phyloP scores from a whole-genome alignment of 1,139 yeast genomes.

The Pneumocystis wakefieldiae region DNA sequence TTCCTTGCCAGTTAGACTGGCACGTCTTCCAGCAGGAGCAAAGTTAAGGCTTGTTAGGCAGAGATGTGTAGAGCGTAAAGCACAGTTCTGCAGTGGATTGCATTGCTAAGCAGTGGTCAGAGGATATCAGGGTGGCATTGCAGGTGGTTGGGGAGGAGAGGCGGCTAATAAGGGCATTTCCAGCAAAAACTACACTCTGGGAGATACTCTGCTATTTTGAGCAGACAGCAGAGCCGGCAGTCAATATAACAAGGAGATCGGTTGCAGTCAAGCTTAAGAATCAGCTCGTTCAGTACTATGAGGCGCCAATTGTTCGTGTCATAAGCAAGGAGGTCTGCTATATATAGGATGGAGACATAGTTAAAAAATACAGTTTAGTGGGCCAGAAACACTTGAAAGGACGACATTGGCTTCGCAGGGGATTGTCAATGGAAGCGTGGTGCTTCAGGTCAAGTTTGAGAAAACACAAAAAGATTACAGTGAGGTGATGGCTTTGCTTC shows the following conservation, averaged over 20 bases:
- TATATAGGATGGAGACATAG: neutral
- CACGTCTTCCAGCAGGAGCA: constrained; percentile 12
- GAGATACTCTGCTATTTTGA: constrained; percentile 5
- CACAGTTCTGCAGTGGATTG: neutral
- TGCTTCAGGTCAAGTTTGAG: constrained; percentile 6
- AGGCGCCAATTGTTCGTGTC: constrained; percentile 7
- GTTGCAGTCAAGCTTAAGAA: neutral
- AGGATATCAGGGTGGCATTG: constrained; percentile 4
- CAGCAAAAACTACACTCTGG: constrained; percentile 1
- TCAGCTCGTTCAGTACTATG: constrained; percentile 1
- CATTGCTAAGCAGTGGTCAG: neutral
- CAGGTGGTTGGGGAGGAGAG: constrained; percentile 4
- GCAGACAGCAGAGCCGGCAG: neutral
- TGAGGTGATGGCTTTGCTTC: neutral
- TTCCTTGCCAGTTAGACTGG: constrained; percentile 11
- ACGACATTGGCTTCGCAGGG: constrained; percentile 5
- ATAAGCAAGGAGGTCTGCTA: constrained; percentile 5
- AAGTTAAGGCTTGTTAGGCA: constrained; percentile 3
- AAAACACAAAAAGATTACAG: constrained; percentile 2
- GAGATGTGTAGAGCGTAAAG: neutral
- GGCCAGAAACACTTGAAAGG: neutral
- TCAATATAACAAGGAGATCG: neutral
- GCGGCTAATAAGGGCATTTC: constrained; percentile 1
- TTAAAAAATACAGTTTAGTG: neutral
- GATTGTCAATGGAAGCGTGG: constrained; percentile 2